Percentiles rank a stretch among this genome's conserved stretches.
These are phyloP conservation scores for Talaromyces atroroseus DNA, from an alignment of 2,329 filamentous ascomycete species.

Conservation along the genomic window DNA sequence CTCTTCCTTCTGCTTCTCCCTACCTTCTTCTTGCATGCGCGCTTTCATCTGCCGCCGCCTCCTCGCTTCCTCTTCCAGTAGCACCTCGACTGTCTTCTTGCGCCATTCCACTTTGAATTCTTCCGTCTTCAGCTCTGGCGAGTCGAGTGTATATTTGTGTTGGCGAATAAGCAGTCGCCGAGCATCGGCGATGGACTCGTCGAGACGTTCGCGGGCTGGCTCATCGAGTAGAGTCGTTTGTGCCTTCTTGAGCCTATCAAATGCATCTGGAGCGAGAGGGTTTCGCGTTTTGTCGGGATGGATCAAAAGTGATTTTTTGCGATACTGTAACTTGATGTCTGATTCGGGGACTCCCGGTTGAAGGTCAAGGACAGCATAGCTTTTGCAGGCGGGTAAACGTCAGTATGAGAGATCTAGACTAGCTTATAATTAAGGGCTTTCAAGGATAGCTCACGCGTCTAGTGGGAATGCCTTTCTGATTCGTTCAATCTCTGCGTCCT, in stretches of 20 bases:
- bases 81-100: conserved; percentile 80
- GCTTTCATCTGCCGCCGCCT: conserved; percentile 81
- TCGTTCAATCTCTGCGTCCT: conserved; percentile 94
- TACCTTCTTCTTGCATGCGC: conserved; percentile 92
- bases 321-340: conserved; percentile 91
- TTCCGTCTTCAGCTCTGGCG: conserved; percentile 71
- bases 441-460: conserved; percentile 54
- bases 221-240: conserved; percentile 89
- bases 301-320: conserved; percentile 97
- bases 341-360: conserved; percentile 92
- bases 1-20: conserved; percentile 79
- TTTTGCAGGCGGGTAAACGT: conserved; percentile 28
- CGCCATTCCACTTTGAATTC: conserved; percentile 83
- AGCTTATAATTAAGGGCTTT: background rate
- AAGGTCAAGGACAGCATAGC: conserved; percentile 90
- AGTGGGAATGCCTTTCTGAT: conserved; percentile 86
- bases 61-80: conserved; percentile 88
- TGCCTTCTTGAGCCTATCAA: conserved; percentile 93
- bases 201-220: conserved; percentile 77
- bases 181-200: conserved; percentile 93
- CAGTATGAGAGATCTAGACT: background rate
- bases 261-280: conserved; percentile 83
- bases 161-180: conserved; percentile 92
- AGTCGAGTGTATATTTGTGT: conserved; percentile 86
- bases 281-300: conserved; percentile 98